Base-by-base conservation (phyloP, 371 early-diverging fungal species). In the Syncephalastrum monosporum region DNA sequence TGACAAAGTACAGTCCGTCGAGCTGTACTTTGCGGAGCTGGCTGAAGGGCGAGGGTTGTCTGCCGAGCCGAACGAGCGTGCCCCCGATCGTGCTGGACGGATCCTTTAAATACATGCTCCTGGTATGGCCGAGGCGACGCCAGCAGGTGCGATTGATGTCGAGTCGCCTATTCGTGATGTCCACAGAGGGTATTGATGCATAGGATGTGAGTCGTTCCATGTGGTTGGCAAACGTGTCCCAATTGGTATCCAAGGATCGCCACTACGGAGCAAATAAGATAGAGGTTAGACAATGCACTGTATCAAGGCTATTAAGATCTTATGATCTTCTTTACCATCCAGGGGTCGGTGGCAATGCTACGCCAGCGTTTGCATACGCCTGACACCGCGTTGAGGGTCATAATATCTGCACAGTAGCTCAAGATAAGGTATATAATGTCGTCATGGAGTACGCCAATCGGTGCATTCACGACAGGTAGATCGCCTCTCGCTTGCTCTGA, bases 281-380 rank as follows among this genome's bases (percentile, higher is more conserved):
- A 3, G 21, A 21, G 21, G 44, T 33, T 17, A 16, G 23, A 21
- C 46, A 29, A 24, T 4, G 23, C 17, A 25, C 27, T n/a, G 19
- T 51, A 13, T 14, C 29, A n/a, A 51, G 16, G 51, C 3, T 38
- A 38, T 25, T 4, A 27, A 4, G 13, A n/a, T 29, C 29, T 33
- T 24, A 23, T 50, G 12, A 5, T 50, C 16, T 51, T n/a, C 41
- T 27, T 63, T 63, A 57, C 63, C 4, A 57, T 19, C 23, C 24
- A 53, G 24, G 53, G 47, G 23, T 44, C 54, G 0, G n/a, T 21
- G n/a, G 47, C 17, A 1, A 63, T 14, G 14, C 27, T 38, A n/a
- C 49, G 63, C 63, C 63, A 63, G 13, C 29, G 57, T 17, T 43
- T 29, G 49, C 63, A 63, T 6, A 63, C 63, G 6, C 21, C 29